These are phyloP conservation scores for Colletotrichum spinosum DNA, from an alignment of 2,329 filamentous ascomycete genomes.

Conservation along the genomic window DNA sequence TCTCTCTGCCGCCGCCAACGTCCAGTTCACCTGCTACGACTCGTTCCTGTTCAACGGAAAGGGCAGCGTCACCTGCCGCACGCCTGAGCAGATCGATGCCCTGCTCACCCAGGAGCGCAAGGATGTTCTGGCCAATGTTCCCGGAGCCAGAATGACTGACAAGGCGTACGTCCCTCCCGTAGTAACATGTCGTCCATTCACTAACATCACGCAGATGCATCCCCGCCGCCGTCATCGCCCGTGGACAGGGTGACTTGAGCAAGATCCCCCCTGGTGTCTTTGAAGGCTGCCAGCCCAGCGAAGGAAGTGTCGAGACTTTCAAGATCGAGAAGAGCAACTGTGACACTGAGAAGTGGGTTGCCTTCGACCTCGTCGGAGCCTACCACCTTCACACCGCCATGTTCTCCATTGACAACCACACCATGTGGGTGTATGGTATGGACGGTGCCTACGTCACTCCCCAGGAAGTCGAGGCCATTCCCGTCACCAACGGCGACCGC, in stretches of 20 bases:
- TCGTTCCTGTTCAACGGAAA: slow-evolving; percentile 72
- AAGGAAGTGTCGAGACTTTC: slow-evolving; percentile 57
- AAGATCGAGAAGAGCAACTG: slow-evolving; percentile 45
- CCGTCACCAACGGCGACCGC: slow-evolving; percentile 63
- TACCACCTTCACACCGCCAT: slow-evolving; percentile 58
- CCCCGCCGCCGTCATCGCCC: slow-evolving; percentile 54
- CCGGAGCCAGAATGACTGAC: slow-evolving; percentile 49
- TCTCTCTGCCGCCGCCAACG: slow-evolving; percentile 54
- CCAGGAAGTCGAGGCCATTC: slow-evolving; percentile 45
- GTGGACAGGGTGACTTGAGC: slow-evolving; percentile 45
- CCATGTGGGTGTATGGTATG: slow-evolving; percentile 65
- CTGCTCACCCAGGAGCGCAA: slow-evolving; percentile 49
- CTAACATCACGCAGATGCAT: slow-evolving; percentile 46
- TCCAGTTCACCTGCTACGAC: slow-evolving; percentile 69
- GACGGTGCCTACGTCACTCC: slow-evolving; percentile 67
- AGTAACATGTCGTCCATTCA: not conserved
- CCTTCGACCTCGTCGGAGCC: slow-evolving; percentile 66
- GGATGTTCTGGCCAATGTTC: slow-evolving; percentile 43
- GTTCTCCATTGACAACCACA: slow-evolving; percentile 64
- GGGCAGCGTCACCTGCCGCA: slow-evolving; percentile 64
- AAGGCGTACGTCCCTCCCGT: slow-evolving; percentile 50
- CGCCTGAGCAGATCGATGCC: slow-evolving; percentile 55
- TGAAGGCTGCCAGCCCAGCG: slow-evolving; percentile 59
- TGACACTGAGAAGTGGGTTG: slow-evolving; percentile 58
- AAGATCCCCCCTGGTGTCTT: slow-evolving; percentile 57